Evolutionary conservation across 345 rosid genomes (phyloP).

Genomic region (Psidium guajava): DNA sequence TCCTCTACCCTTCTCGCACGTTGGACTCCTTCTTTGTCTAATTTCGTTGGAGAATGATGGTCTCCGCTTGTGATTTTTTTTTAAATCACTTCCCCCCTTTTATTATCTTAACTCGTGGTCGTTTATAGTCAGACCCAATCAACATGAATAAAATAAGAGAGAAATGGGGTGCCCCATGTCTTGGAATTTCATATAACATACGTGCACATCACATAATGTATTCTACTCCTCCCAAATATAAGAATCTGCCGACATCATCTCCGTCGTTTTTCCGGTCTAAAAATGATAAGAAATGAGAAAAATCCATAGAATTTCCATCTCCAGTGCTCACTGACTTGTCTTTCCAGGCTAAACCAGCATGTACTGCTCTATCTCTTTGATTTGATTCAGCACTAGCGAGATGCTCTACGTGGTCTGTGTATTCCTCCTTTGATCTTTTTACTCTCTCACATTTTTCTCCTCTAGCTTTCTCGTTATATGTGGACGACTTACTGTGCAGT

Average conservation of each 20-base stretch:
- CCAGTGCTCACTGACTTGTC: conserved; percentile 11
- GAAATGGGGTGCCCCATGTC: too few relatives aligned
- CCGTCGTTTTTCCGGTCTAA: conserved; percentile 19
- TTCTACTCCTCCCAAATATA: conserved; percentile 96
- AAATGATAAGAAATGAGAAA: conserved; percentile 4
- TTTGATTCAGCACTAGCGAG: conserved; percentile 10
- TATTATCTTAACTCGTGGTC: too few relatives aligned
- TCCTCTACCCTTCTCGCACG: too few relatives aligned
- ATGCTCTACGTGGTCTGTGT: conserved; percentile 4
- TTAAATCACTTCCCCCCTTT: too few relatives aligned
- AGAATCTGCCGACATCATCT: conserved; percentile 84
- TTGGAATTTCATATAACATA: too few relatives aligned
- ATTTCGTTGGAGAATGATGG: too few relatives aligned
- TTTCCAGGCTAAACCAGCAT: neutral
- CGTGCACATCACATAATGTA: conserved; percentile 97
- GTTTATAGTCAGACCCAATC: too few relatives aligned
- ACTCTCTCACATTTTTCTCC: conserved; percentile 14
- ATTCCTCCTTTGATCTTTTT: conserved; percentile 15
- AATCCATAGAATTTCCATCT: conserved; percentile 8
- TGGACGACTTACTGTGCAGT: conserved; percentile 13
- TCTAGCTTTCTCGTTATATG: conserved; percentile 14
- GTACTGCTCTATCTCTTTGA: neutral
- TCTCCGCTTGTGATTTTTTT: too few relatives aligned
- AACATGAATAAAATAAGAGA: too few relatives aligned
- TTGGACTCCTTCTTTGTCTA: too few relatives aligned